Base-by-base conservation (phyloP, 169 alveolate species). In the Plasmodium ovale region DNA sequence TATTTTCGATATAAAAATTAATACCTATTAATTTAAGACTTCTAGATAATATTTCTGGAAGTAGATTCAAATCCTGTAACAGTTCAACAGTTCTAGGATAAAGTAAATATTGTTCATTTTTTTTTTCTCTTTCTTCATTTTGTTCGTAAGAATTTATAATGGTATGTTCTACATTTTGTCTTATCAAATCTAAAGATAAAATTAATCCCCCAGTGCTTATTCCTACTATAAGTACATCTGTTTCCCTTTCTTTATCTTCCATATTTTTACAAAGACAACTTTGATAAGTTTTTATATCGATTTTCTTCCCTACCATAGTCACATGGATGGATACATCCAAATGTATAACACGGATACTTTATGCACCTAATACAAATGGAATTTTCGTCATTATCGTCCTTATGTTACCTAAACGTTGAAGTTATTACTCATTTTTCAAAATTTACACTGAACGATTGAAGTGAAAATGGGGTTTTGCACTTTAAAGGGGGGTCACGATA, bases 41-140 rank as follows among this genome's bases (percentile, higher is more conserved):
- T 31, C 31, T 72, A 4, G 44, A 10, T 56, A 25, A 12, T 19
- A 72, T 39, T 29, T 72, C 87, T 19, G 87, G 27, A 7, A 72
- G 87, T 27, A 72, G 10, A 56, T 37, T 37, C 14, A 72, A 25
- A 29, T 72, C 87, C 3, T 72, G 87, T 10, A 72, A 56, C 25
- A 72, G 53, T 72, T 72, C 87, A 37, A 72, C 12, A 5, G 87
- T 72, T 31, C 87, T 54, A 3, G 87, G 87, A 29, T 72, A 72
- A 44, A 72, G 87, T 54, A 72, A 31, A 56, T 72, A 72, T 35
- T 72, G 87, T 14, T 39, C 87, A 72, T 47, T 72, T 14, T 33
- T 72, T 10, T 72, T 62, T 33, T 21, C 70, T 5, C 19, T 39
- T 29, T 53, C 49, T 33, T 35, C 0, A 31, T 33, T 60, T 1